Evolutionary conservation across 2,329 filamentous ascomycete genomes (phyloP), one percentile per base, ranked within the genome.

Genomic region (Acephala macrosclerotiorum): DNA sequence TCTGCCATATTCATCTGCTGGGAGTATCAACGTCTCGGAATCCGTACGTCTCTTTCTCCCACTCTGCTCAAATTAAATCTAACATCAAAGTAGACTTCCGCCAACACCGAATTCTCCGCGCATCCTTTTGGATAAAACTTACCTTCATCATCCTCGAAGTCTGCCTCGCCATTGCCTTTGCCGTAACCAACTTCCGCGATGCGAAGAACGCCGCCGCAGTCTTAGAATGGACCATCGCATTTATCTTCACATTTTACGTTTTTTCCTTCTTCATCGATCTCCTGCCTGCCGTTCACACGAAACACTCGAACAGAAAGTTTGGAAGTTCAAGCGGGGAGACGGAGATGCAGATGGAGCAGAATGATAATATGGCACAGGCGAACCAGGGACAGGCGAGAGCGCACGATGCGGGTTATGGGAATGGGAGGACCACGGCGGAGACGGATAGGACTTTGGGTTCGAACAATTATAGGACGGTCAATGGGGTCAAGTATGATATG

Each of bases 251-350:
- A 61, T 91, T 94, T 75, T 98, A 97, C 80, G 84, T 96, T 67
- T 85, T 95, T 68, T 93, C 91, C 67, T 98, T 97, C 82, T 85
- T 91, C 74, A 84, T 97, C 76, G 95, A 99, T 80, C 87, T 99
- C 58, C 84, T 92, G 69, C 96, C 96, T 0, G 92, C 93, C 12
- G 67, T 75, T 0, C 62, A 66, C 18, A 73, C 67, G 1, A 73
- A 71, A 55, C 56, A 70, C 11, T 57, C 26, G 2, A n/a, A 53
- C 2, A 58, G 26, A 25, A 67, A 60, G 12, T 70, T 72, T 51
- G 68, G 68, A 14, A 62, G 18, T 6, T 64, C 69, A 1, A 20
- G 14, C 1, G 51, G 56, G 7, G 71, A 73, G 58, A 75, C 73
- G 1, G 61, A 68, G 33, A 70, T 74, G 64, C 69, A 75, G 64